Conservation (phyloP, 2,329 filamentous ascomycete genomes). For the Hymenoscyphus occultus region DNA sequence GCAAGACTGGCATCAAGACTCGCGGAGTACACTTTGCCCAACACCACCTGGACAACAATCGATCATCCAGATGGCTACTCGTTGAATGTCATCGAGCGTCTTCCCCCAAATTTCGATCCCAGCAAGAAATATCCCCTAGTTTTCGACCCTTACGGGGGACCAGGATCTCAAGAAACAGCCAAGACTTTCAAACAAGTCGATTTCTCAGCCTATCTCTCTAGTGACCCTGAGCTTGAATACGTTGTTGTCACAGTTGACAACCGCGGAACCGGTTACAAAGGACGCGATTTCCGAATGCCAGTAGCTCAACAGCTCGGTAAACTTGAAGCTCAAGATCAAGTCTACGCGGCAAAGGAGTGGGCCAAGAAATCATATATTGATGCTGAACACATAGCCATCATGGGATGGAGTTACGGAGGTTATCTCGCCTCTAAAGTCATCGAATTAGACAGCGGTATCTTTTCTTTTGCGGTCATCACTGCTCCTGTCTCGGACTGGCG, state of each 20-base stretch:
- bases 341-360: constrained; percentile 61
- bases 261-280: constrained; percentile 63
- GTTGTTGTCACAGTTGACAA: constrained; percentile 67
- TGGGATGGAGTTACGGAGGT: constrained; percentile 67
- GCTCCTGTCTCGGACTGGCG: constrained; percentile 68
- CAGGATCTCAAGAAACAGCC: constrained; percentile 58
- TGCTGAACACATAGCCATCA: constrained; percentile 59
- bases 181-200: constrained; percentile 54
- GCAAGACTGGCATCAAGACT: constrained; percentile 53
- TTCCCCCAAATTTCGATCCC: constrained; percentile 62
- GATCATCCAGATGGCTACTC: constrained; percentile 58
- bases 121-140: constrained; percentile 63
- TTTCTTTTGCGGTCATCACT: constrained; percentile 61
- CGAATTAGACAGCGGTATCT: constrained; percentile 57
- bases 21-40: constrained; percentile 58
- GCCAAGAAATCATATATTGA: constrained; percentile 54
- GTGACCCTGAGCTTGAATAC: constrained; percentile 65
- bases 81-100: constrained; percentile 62
- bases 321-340: constrained; percentile 63
- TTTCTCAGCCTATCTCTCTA: constrained; percentile 63
- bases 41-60: constrained; percentile 60
- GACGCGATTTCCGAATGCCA: constrained; percentile 57
- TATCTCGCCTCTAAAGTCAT: constrained; percentile 65
- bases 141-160: constrained; percentile 67
- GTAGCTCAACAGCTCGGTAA: constrained; percentile 59